phyloP scores from a whole-genome alignment of 768 basidiomycete species.

The Suillus weaverae region DNA sequence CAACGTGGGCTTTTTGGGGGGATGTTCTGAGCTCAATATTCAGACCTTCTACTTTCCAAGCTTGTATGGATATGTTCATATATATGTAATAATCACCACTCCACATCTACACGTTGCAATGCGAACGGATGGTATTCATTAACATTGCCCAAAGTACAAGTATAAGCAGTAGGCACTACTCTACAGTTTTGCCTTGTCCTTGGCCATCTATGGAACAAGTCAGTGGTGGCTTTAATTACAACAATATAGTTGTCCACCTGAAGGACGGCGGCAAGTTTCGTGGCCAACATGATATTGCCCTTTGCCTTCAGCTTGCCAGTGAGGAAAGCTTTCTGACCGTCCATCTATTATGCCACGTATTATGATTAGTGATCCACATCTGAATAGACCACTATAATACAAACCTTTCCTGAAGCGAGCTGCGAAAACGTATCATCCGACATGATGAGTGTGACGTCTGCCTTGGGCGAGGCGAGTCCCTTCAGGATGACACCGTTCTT shows the following conservation, averaged over 20 bases:
- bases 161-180: constrained; percentile 11
- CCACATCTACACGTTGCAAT: constrained; percentile 8
- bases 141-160: background rate
- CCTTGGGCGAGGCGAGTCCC: constrained; percentile 59
- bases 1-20: constrained; percentile 78
- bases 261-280: constrained; percentile 82
- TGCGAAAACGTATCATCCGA: constrained; percentile 73
- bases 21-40: constrained; percentile 51
- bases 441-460: constrained; percentile 81
- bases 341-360: constrained; percentile 47
- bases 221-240: background rate
- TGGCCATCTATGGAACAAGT: constrained; percentile 26
- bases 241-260: constrained; percentile 50
- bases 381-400: constrained; percentile 11
- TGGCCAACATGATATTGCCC: constrained; percentile 93
- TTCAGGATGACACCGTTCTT: constrained; percentile 75
- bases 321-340: constrained; percentile 96
- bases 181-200: constrained; percentile 45
- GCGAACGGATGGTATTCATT: background rate
- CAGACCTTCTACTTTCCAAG: constrained; percentile 6
- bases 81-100: constrained; percentile 22
- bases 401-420: constrained; percentile 72
- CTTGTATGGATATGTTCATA: constrained; percentile 6
- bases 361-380: background rate
- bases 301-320: constrained; percentile 90